These are phyloP conservation scores for Citrus cavaleriei DNA, from an alignment of 345 rosid species.

Conservation along the genomic window DNA sequence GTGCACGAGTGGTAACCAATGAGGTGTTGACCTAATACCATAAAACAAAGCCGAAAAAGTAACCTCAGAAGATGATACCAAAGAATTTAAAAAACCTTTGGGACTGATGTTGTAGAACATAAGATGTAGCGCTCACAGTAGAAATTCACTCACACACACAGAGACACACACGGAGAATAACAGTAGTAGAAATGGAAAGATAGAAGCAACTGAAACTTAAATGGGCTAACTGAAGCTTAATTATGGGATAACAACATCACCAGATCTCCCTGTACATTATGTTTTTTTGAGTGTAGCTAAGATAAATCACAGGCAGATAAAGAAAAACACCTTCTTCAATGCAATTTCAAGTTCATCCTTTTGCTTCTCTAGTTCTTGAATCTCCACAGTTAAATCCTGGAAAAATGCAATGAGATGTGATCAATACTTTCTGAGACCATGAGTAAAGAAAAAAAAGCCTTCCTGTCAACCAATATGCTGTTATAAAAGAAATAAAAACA, in stretches of 20 bases:
- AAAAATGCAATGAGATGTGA: slow-evolving; percentile 19
- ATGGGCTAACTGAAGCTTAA: background rate
- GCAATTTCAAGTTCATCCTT: slow-evolving; percentile 78
- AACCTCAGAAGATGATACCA: slow-evolving; percentile 8
- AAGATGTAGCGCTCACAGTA: background rate
- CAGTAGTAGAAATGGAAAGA: slow-evolving; percentile 3
- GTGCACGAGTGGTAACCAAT: slow-evolving; percentile 51
- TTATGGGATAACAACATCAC: background rate
- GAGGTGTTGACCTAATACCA: slow-evolving; percentile 61
- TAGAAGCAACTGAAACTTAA: background rate
- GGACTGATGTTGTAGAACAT: background rate
- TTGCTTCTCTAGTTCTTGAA: slow-evolving; percentile 58
- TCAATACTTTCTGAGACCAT: slow-evolving; percentile 9
- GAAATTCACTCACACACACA: background rate
- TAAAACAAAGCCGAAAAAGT: slow-evolving; percentile 5
- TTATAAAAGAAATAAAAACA: background rate
- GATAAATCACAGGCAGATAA: background rate
- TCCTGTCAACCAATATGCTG: background rate
- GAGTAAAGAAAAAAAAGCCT: background rate
- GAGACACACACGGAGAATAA: background rate
- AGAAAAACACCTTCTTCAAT: slow-evolving; percentile 46
- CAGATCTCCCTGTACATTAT: background rate
- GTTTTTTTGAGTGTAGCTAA: background rate
- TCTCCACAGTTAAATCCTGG: slow-evolving; percentile 63
- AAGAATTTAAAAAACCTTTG: background rate